A percentile compares a stretch with the other conserved stretches of the same genome.
These are phyloP conservation scores for Epichloe brachyelytri DNA, from an alignment of 2,329 filamentous ascomycete genomes.

Conservation along the genomic window DNA sequence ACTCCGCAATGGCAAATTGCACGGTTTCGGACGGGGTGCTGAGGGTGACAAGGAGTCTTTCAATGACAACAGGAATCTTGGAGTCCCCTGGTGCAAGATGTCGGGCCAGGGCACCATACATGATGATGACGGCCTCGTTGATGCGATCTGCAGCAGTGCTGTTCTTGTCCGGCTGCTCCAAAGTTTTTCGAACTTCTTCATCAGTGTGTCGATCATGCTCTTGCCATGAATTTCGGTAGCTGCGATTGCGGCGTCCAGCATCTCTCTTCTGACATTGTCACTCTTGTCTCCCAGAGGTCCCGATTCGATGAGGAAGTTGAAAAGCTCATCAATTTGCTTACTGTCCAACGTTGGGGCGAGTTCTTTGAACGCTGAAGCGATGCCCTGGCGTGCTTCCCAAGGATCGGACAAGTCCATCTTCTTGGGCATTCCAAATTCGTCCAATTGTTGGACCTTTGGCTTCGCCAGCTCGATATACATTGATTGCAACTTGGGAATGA, in stretches of 20 bases:
- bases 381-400: conserved; percentile 84
- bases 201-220: conserved; percentile 71
- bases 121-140: conserved; percentile 93
- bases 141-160: conserved; percentile 76
- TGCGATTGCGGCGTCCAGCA: conserved; percentile 78
- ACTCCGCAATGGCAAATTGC: conserved; percentile 91
- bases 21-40: conserved; percentile 94
- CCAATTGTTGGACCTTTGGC: conserved; percentile 68
- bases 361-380: conserved; percentile 77
- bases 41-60: conserved; percentile 72
- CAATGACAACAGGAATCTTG: conserved; percentile 78
- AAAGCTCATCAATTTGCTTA: conserved; percentile 59
- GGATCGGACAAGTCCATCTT: conserved; percentile 80
- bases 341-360: conserved; percentile 58
- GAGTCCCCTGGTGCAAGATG: conserved; percentile 77
- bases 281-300: conserved; percentile 81
- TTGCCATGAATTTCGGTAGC: conserved; percentile 75
- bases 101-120: conserved; percentile 86
- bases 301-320: conserved; percentile 72
- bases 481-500: conserved; percentile 53
- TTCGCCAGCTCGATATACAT: conserved; percentile 71
- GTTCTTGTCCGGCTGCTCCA: conserved; percentile 75
- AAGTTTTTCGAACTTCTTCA: conserved; percentile 80
- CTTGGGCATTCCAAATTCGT: conserved; percentile 87
- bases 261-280: conserved; percentile 65